These are phyloP conservation scores for Xylona heveae DNA, from an alignment of 495 filamentous ascomycete genomes.

Conservation along the genomic window DNA sequence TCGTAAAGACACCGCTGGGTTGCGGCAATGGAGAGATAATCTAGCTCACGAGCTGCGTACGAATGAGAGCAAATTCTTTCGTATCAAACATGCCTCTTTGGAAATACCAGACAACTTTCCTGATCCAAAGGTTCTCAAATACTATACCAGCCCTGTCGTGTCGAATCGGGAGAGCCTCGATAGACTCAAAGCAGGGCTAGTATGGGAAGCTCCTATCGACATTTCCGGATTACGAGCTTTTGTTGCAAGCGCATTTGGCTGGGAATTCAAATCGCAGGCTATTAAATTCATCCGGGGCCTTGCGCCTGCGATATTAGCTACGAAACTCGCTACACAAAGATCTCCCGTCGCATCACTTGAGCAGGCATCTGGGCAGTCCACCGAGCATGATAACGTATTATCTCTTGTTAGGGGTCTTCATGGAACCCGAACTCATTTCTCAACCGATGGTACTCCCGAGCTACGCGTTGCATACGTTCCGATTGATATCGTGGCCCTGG, in stretches of 20 bases:
- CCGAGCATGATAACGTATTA: slow-evolving; percentile 21
- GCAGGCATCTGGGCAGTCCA: slow-evolving; percentile 1
- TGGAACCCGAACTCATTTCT: slow-evolving; percentile 41
- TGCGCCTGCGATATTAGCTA: slow-evolving; percentile 54
- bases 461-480: slow-evolving; percentile 61
- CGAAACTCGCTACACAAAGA: slow-evolving; percentile 26
- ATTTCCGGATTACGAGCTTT: slow-evolving; percentile 46
- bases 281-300: slow-evolving; percentile 67
- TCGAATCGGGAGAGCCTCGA: slow-evolving; percentile 39
- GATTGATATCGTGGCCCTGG: slow-evolving; percentile 49
- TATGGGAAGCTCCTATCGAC: slow-evolving; percentile 46
- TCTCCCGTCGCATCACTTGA: slow-evolving; percentile 18
- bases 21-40: slow-evolving; percentile 53
- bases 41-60: slow-evolving; percentile 55
- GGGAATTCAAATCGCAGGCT: slow-evolving; percentile 57
- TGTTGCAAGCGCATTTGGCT: slow-evolving; percentile 63
- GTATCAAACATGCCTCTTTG: slow-evolving; percentile 47
- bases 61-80: slow-evolving; percentile 72
- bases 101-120: slow-evolving; percentile 68
- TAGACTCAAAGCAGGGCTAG: slow-evolving; percentile 28
- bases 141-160: slow-evolving; percentile 69
- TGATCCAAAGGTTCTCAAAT: slow-evolving; percentile 52
- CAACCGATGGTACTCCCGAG: slow-evolving; percentile 55
- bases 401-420: slow-evolving; percentile 37
- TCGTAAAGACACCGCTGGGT: slow-evolving; percentile 15